phyloP scores from a whole-genome alignment of 1,284 basidiomycete species.

The Singerocomus inundabilis region DNA sequence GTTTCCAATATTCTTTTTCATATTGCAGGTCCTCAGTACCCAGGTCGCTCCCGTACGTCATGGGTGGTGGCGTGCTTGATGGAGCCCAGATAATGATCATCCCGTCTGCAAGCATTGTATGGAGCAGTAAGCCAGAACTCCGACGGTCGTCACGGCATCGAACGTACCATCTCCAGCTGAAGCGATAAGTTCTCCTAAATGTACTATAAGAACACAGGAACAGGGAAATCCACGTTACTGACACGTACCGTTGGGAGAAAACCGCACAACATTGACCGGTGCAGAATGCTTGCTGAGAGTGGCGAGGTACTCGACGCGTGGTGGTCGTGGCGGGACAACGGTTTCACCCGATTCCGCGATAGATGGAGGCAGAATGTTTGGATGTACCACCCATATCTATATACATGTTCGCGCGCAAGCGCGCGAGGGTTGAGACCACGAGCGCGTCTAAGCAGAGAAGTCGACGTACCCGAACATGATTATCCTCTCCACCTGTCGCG shows the following conservation, averaged over 20 bases:
- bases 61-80: conserved; percentile 68
- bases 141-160: conserved; percentile 3
- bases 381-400: conserved; percentile 93
- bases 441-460: conserved; percentile 11
- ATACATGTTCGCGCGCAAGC: conserved; percentile 1
- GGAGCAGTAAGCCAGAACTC: conserved; percentile 10
- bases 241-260: conserved; percentile 85
- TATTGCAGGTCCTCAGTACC: conserved; percentile 76
- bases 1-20: conserved; percentile 96
- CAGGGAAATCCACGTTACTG: neutral
- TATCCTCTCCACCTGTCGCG: conserved; percentile 96
- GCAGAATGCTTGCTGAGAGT: conserved; percentile 93
- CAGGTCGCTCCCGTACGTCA: conserved; percentile 75
- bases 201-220: conserved; percentile 1
- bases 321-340: conserved; percentile 57
- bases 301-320: conserved; percentile 95
- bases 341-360: conserved; percentile 50
- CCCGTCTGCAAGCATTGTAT: conserved; percentile 62
- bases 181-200: conserved; percentile 79
- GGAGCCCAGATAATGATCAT: conserved; percentile 97
- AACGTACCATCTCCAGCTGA: conserved; percentile 91
- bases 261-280: conserved; percentile 95
- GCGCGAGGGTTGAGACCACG: conserved; percentile 8
- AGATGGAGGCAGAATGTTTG: conserved; percentile 75
- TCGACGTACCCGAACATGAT: conserved; percentile 85